These are phyloP conservation scores for Blastobotrys raffinosifermentans DNA, from an alignment of 1,139 yeast genomes.

Conservation along the genomic window DNA sequence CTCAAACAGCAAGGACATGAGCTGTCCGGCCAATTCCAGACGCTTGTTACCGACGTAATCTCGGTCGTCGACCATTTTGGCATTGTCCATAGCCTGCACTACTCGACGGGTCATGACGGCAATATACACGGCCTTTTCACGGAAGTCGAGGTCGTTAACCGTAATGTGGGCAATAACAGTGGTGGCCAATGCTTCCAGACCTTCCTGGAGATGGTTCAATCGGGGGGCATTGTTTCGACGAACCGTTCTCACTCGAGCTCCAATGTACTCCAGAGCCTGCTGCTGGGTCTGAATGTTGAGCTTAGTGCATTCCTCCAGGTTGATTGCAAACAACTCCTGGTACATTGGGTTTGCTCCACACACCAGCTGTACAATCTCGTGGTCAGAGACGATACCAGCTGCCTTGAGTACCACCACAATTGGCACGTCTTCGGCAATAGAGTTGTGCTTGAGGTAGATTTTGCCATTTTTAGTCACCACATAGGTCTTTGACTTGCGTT, in stretches of 20 bases:
- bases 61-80: conserved; percentile 94
- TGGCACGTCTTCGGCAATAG: conserved; percentile 92
- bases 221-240: conserved; percentile 83
- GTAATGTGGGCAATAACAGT: conserved; percentile 94
- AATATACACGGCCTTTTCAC: conserved; percentile 89
- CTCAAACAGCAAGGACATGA: conserved; percentile 89
- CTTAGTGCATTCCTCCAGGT: conserved; percentile 89
- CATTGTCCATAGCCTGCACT: conserved; percentile 90
- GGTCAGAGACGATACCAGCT: conserved; percentile 88
- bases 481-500: conserved; percentile 93
- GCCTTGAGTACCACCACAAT: conserved; percentile 91
- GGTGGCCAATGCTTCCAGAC: conserved; percentile 95
- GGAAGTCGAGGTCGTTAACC: conserved; percentile 77
- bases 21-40: conserved; percentile 93
- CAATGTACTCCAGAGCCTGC: conserved; percentile 88
- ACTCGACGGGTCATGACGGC: conserved; percentile 97
- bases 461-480: conserved; percentile 88
- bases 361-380: conserved; percentile 88
- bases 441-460: conserved; percentile 88
- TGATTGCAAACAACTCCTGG: conserved; percentile 87
- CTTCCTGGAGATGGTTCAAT: conserved; percentile 79
- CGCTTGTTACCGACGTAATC: conserved; percentile 98
- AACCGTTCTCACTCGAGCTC: conserved; percentile 84
- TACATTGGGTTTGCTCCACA: conserved; percentile 85
- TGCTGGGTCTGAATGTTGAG: conserved; percentile 85